Evolutionary conservation across 2,329 filamentous ascomycete species (phyloP).

Genomic region (Fusarium mexicanum): DNA sequence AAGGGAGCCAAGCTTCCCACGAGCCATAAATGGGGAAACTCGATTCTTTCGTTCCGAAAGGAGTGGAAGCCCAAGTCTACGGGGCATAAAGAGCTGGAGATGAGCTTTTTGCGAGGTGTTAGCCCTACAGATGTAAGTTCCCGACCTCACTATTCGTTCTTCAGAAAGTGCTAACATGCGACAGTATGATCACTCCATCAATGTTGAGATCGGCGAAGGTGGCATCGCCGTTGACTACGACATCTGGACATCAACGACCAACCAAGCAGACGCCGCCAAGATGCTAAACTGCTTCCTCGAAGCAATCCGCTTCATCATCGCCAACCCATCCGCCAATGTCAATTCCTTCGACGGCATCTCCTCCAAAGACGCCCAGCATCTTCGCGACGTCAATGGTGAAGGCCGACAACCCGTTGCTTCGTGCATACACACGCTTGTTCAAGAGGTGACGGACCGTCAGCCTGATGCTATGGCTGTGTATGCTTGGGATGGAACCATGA

Average conservation of each 20-base stretch:
- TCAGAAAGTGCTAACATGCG: not conserved
- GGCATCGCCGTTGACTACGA: not conserved
- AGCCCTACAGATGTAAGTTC: not conserved
- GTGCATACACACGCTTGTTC: not conserved
- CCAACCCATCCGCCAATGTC: not conserved
- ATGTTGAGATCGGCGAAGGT: not conserved
- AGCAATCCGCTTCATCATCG: not conserved
- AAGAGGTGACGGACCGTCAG: not conserved
- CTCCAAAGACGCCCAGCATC: not conserved
- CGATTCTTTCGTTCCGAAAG: not conserved
- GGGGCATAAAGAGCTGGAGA: not conserved
- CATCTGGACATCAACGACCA: not conserved
- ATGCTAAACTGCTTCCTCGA: not conserved
- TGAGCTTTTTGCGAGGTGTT: not conserved
- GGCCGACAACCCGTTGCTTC: not conserved
- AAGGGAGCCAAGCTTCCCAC: not conserved
- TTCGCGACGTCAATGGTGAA: not conserved
- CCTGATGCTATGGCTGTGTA: not conserved
- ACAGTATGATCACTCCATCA: not conserved
- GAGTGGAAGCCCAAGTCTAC: not conserved
- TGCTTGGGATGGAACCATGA: not conserved
- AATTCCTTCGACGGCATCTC: not conserved
- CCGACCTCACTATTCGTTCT: fast-evolving
- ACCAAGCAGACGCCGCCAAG: not conserved
- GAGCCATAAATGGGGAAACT: not conserved